Evolutionary conservation across 2,329 filamentous ascomycete genomes (phyloP), one percentile per base, ranked within the genome.

Genomic region (Biscogniauxia mediterranea): DNA sequence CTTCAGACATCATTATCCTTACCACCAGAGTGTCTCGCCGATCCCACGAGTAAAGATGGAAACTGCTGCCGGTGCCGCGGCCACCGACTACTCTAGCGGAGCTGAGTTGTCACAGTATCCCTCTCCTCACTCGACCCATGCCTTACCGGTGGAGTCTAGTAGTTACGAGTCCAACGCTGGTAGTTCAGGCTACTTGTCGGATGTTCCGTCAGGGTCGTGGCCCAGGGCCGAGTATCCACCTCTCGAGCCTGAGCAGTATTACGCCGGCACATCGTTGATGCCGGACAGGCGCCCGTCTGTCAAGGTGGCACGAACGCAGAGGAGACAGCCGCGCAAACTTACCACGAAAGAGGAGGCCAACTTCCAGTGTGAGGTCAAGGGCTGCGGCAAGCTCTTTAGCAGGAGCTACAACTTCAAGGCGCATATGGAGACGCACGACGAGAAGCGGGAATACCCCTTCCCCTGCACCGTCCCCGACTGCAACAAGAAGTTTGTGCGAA

Each of bases 401-500:
- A 83, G 93, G 64, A 89, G 86, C 69, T 96, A 94, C 79, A 96
- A 96, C 76, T 92, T 89, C 78, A 93, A 91, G 71, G 90, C 92
- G 28, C 93, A 96, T 74, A 84, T 93, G 82, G 89, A 93, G 71
- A 93, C 88, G 0, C 93, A 97, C 71, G 87, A 95, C 71, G 87
- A 91, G 15, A 83, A 85, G 61, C 83, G 89, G 60, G 85, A 86
- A 69, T 91, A 90, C 69, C 87, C 88, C 0, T 89, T 92, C 70
- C 81, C 82, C 1, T 96, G 93, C 75, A 78, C 79, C 1, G 78
- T 86, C 28, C 75, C 81, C 2, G 83, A 82, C 57, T 97, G 93
- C 76, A 82, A 78, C 66, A 92, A 89, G 77, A 85, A 85, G 56
- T 96, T 96, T 75, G 90, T 92, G 19, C 85, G 93, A 68, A 93